Evolutionary conservation across 2,329 filamentous ascomycete genomes (phyloP), one percentile per base, ranked within the genome.

Genomic region (Acrodontium crateriforme): DNA sequence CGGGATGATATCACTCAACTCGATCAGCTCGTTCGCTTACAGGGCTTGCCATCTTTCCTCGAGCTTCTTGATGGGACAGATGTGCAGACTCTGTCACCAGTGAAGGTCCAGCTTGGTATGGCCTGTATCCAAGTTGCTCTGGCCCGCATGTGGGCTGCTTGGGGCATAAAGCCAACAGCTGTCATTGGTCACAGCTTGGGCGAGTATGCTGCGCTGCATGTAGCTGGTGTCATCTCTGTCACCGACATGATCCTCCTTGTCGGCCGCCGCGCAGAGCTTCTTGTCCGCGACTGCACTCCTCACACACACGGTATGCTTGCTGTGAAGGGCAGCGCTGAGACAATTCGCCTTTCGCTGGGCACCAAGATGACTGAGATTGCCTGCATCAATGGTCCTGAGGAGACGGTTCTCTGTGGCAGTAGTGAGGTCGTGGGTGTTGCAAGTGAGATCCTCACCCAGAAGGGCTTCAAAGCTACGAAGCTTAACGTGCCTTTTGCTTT

Each of bases 321-420:
- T 9, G 66, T 76, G 35, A 65, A 63, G 50, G 59, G 56, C 25
- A 59, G 53, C 29, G 56, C 44, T 23, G 62, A 71, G 15, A 58
- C 65, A 4, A 67, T 74, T 33, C 61, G 55, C 24, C 61, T 67
- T 14, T 63, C 63, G 28, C 53, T 65, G 34, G 62, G 71, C 11
- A 47, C 50, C 31, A 58, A 59, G 39, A 60, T 60, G 42, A 55
- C 55, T 18, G 64, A 69, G 40, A 55, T 74, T 35, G 76, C 81
- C 10, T 89, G 82, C 57, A 67, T 83, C 49, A 91, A 91, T 41
- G 72, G 76, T 0, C 73, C 75, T 0, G 62, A 71, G 27, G 78
- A 83, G 47, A 84, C 74, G 7, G 82, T 89, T 2, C 60, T 89
- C n/a, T 71, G 69, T 35, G 70, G 69, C 10, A 65, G 64, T 30